Evolutionary conservation across 192 early-diverging fungal species (phyloP), one percentile per base, ranked within the genome.

Genomic region (Linnemannia elongata): DNA sequence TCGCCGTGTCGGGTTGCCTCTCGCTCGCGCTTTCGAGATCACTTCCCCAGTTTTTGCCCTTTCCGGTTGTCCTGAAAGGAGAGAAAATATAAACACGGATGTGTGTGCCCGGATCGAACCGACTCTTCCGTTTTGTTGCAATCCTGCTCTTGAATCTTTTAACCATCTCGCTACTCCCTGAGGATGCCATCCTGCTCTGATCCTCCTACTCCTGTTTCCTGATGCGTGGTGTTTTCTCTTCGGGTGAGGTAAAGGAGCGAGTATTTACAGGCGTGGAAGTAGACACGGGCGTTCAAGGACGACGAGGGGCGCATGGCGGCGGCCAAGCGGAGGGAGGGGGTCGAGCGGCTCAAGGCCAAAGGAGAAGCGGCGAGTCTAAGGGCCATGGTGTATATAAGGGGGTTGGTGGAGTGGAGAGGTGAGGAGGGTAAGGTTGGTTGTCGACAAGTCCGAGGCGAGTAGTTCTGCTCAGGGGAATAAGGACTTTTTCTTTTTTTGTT

Each of bases 261-360:
- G 45, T 76, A 77, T 42, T 73, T 86, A 86, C 83, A 74, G 35
- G 83, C 83, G 33, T 86, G 83, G 63, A 86, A 86, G 63, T 80
- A 86, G 71, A 86, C 83, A 69, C 83, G 78, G 83, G 75, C 69
- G 47, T 80, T 80, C 79, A 86, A 45, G 71, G 78, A 52, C 0
- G 83, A 68, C 49, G 83, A 86, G 12, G 79, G 57, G 30, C 79
- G 83, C 35, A 86, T 30, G 55, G 83, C 83, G 63, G 79, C 69
- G 55, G 83, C 78, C 69, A 86, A 38, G 63, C 77, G 83, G 55
- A 81, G 41, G 39, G 83, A 80, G 36, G 83, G 54, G 20, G 74
- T 68, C 60, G 83, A 63, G 49, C 83, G 83, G 76, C 76, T 78
- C 71, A 78, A 69, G 18, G 77, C 69, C 68, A 79, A 72, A 38